These are phyloP conservation scores for Asterella californica DNA, from an alignment of 225 moss, liverwort and hornwort species.

Conservation along the genomic window DNA sequence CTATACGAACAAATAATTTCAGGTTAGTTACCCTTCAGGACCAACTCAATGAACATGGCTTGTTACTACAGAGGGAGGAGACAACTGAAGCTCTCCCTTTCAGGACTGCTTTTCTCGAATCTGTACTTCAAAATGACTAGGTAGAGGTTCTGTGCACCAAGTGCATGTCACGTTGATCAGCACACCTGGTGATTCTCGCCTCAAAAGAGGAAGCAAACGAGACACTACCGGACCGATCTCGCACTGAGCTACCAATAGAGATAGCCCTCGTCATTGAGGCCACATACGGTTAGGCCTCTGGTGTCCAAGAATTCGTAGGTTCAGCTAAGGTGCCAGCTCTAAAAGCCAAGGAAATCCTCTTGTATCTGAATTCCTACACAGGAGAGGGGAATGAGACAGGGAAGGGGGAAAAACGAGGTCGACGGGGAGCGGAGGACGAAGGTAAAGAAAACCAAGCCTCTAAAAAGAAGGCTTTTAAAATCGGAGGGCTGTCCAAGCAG, in stretches of 20 bases:
- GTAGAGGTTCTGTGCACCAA: constrained; percentile 16
- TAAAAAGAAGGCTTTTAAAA: constrained; percentile 25
- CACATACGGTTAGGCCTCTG: constrained; percentile 30
- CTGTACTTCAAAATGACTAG: constrained; percentile 15
- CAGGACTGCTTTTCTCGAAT: constrained; percentile 16
- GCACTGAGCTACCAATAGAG: constrained; percentile 18
- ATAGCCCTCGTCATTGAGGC: constrained; percentile 23
- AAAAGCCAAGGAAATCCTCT: constrained; percentile 26
- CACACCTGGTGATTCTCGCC: constrained; percentile 16
- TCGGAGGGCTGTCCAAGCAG: constrained; percentile 49
- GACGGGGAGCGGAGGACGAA: constrained; percentile 11
- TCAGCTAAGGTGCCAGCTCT: constrained; percentile 33
- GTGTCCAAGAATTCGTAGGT: constrained; percentile 17
- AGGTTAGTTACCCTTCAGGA: constrained; percentile 34
- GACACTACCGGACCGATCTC: constrained; percentile 10
- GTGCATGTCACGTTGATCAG: constrained; percentile 28
- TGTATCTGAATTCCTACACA: constrained; percentile 34
- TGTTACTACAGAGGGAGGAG: constrained; percentile 21
- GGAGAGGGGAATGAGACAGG: constrained; percentile 23
- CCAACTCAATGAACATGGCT: constrained; percentile 21
- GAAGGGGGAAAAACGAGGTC: constrained; percentile 28
- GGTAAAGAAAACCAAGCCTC: constrained; percentile 46
- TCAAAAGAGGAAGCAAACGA: constrained; percentile 21
- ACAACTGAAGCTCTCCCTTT: constrained; percentile 11
- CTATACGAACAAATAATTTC: constrained; percentile 3